These are phyloP conservation scores for Mortierella antarctica DNA, from an alignment of 192 early-diverging fungal genomes.

Conservation along the genomic window DNA sequence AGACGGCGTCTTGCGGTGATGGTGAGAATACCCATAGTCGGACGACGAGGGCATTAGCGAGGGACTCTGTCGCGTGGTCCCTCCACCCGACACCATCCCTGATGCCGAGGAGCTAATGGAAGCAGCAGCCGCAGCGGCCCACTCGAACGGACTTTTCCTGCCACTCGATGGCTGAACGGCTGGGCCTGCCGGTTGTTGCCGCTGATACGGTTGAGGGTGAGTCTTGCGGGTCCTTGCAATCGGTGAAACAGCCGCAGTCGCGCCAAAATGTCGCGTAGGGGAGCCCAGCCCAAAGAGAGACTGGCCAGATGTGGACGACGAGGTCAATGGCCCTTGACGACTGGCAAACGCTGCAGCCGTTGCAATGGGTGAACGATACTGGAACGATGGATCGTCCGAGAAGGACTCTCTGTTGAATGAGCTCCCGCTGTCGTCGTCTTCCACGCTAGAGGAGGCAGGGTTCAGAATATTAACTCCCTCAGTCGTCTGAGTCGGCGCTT, in stretches of 20 bases:
- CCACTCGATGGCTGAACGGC: slow-evolving; percentile 8
- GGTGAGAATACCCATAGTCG: background rate
- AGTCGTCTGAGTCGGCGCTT: background rate
- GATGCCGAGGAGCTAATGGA: slow-evolving; percentile 30
- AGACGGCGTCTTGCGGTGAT: background rate
- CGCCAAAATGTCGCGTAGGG: background rate
- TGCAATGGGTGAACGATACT: slow-evolving; percentile 24
- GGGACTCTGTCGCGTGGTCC: slow-evolving; percentile 4
- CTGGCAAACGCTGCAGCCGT: background rate
- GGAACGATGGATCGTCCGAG: slow-evolving; percentile 35
- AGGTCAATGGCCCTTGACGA: background rate
- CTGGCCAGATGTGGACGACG: background rate
- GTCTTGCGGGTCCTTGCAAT: background rate
- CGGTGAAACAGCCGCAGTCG: slow-evolving; percentile 2
- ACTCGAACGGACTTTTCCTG: slow-evolving; percentile 50
- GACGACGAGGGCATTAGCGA: background rate
- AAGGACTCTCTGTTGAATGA: slow-evolving; percentile 37
- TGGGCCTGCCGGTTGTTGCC: slow-evolving; percentile 1
- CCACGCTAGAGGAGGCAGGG: background rate
- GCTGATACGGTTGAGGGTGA: background rate
- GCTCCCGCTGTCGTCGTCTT: slow-evolving; percentile 9
- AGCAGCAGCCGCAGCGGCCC: slow-evolving; percentile 41
- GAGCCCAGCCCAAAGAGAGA: background rate
- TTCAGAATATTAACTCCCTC: background rate
- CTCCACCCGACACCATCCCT: slow-evolving; percentile 37